Conservation (phyloP, 371 early-diverging fungal genomes). For the Lichtheimia hyalospora region DNA sequence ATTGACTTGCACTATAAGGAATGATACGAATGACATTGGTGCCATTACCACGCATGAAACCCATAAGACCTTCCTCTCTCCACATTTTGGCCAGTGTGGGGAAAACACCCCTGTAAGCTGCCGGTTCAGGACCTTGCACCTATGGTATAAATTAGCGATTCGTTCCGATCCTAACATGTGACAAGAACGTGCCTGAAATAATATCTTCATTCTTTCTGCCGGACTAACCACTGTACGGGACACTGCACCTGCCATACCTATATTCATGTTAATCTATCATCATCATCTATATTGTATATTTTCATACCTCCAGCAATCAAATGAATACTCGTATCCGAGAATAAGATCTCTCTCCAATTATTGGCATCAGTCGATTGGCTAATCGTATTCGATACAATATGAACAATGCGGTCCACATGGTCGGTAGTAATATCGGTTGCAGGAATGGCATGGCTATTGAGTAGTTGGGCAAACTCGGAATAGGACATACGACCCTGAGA, state of each 20-base stretch:
- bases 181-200: conserved; percentile 74
- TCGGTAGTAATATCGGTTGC: conserved; percentile 32
- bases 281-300: neutral
- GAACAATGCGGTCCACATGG: conserved; percentile 36
- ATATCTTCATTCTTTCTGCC: conserved; percentile 89
- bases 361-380: conserved; percentile 8
- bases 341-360: conserved; percentile 13
- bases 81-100: conserved; percentile 82
- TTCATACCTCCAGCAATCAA: conserved; percentile 77
- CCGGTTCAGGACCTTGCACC: conserved; percentile 74
- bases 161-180: conserved; percentile 20
- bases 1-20: conserved; percentile 90
- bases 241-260: conserved; percentile 81
- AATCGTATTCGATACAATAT: conserved; percentile 25
- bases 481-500: conserved; percentile 20
- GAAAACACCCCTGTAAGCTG: conserved; percentile 69
- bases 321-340: conserved; percentile 70
- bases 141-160: conserved; percentile 22
- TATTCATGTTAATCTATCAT: neutral
- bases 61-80: conserved; percentile 82
- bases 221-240: conserved; percentile 92
- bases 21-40: conserved; percentile 91
- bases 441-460: conserved; percentile 29
- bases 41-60: conserved; percentile 92
- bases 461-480: conserved; percentile 34